Percentiles rank a stretch among this genome's conserved stretches.
Evolutionary conservation across 805 yeast species (phyloP).

Genomic region (Ogataea chonburiensis): DNA sequence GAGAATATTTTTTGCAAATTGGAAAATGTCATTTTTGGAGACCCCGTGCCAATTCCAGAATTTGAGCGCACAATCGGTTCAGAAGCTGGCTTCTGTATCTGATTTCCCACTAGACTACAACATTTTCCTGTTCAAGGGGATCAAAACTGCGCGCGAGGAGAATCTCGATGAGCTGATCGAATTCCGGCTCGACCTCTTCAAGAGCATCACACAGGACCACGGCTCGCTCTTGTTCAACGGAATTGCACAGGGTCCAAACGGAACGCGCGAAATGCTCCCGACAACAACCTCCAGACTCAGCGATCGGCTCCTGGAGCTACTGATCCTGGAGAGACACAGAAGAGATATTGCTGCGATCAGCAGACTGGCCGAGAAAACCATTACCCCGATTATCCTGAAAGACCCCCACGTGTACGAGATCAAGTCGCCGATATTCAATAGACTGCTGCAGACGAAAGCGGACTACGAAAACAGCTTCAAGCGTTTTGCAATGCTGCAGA

Average conservation of each 20-base stretch:
- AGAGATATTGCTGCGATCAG: constrained; percentile 33
- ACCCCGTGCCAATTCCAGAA: constrained; percentile 7
- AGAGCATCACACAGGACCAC: constrained; percentile 28
- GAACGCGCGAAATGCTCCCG: constrained; percentile 14
- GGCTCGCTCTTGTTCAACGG: constrained; percentile 25
- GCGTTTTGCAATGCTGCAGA: constrained; percentile 36
- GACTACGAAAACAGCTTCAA: constrained; percentile 29
- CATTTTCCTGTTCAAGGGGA: constrained; percentile 36
- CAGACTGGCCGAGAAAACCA: constrained; percentile 18
- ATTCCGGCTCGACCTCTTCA: constrained; percentile 24
- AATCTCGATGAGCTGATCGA: constrained; percentile 22
- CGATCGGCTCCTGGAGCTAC: constrained; percentile 32
- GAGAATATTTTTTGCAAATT: constrained; percentile 1
- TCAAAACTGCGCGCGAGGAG: constrained; percentile 23
- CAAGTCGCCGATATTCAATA: constrained; percentile 32
- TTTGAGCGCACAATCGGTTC: constrained; percentile 16
- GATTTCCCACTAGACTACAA: constrained; percentile 40
- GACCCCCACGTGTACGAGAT: constrained; percentile 35
- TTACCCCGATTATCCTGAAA: constrained; percentile 26
- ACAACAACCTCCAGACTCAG: constrained; percentile 37
- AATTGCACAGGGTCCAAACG: constrained; percentile 13
- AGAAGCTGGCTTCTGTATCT: constrained; percentile 29
- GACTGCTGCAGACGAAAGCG: constrained; percentile 22
- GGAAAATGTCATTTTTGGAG: constrained; percentile 17
- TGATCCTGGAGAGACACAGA: constrained; percentile 38